phyloP scores from a whole-genome alignment of 2,329 filamentous ascomycete species.

The Talaromyces sp. region DNA sequence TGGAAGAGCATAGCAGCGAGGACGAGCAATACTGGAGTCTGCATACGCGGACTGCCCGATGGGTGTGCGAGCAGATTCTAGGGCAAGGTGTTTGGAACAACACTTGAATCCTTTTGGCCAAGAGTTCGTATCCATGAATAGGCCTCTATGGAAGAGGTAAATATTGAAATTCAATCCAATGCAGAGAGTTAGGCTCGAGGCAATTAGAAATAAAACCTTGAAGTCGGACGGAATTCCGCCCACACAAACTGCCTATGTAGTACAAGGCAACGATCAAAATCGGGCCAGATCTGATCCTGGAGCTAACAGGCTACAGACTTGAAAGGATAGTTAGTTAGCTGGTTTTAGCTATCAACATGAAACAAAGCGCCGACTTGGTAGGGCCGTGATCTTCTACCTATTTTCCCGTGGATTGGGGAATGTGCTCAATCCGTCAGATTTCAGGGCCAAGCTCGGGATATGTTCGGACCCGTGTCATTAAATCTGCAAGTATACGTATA shows the following conservation, averaged over 20 bases:
- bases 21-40: constrained; percentile 35
- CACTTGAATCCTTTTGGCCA: neutral
- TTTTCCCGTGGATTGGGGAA: neutral
- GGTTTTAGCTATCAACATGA: neutral
- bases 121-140: neutral
- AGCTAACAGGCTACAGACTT: neutral
- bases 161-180: neutral
- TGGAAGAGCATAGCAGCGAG: constrained; percentile 16
- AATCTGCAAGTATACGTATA: neutral
- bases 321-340: too few species aligned
- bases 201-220: neutral
- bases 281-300: neutral
- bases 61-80: constrained; percentile 43
- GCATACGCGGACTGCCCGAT: constrained; percentile 43
- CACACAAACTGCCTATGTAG: neutral
- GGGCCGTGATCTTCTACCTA: neutral
- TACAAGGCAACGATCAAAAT: neutral
- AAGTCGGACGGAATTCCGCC: neutral
- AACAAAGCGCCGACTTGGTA: neutral
- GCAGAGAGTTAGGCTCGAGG: neutral
- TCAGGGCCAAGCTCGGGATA: neutral
- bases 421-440: neutral
- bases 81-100: constrained; percentile 17
- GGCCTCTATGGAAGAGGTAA: neutral
- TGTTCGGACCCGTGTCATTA: neutral